Percentiles rank a stretch among this genome's conserved stretches.
phyloP scores from a whole-genome alignment of 164 flowering plant species.

The Pachysandra terminalis region DNA sequence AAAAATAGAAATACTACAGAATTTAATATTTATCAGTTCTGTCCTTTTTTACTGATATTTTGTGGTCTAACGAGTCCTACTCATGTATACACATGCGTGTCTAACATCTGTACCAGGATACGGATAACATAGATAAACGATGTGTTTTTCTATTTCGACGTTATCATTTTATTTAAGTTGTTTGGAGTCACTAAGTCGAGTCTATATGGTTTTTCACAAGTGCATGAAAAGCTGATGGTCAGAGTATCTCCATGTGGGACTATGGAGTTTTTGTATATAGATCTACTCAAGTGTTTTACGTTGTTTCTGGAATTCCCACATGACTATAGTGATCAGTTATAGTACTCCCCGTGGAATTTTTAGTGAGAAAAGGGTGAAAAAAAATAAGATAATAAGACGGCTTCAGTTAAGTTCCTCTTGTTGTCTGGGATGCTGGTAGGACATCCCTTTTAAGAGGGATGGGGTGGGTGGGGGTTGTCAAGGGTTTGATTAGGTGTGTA shows the following conservation, averaged over 20 bases:
- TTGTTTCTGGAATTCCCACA: too few species aligned
- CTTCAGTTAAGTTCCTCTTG: too few species aligned
- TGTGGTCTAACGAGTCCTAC: neutral
- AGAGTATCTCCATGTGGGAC: neutral
- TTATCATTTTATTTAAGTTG: neutral
- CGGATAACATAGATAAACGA: neutral
- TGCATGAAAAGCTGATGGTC: neutral
- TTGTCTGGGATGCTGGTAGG: too few species aligned
- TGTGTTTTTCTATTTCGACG: neutral
- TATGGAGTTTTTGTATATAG: neutral
- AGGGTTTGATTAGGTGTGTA: too few species aligned
- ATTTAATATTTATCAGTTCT: neutral
- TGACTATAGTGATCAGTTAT: too few species aligned
- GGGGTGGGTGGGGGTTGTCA: too few species aligned
- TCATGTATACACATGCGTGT: neutral
- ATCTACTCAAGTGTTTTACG: too few species aligned
- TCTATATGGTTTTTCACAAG: neutral
- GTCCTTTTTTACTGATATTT: neutral
- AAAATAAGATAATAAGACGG: too few species aligned
- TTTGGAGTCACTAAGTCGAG: neutral
- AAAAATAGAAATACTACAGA: too few species aligned
- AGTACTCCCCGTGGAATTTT: too few species aligned
- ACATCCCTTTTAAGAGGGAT: too few species aligned
- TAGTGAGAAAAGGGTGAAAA: too few species aligned
- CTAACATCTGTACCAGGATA: neutral